phyloP scores from a whole-genome alignment of 2,329 filamentous ascomycete species.

The Colletotrichum nymphaeae region DNA sequence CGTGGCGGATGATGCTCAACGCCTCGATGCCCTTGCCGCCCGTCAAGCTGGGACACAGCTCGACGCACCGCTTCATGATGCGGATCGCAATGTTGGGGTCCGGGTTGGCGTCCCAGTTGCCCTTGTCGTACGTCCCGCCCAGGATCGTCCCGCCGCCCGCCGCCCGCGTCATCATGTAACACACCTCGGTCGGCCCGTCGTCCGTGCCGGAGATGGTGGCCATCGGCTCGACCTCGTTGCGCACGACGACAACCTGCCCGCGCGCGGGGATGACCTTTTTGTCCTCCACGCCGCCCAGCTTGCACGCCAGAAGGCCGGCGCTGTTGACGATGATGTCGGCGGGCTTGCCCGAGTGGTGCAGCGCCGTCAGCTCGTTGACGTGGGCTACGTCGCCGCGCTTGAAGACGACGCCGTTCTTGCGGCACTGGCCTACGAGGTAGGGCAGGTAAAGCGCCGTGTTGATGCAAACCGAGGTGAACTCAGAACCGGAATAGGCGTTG shows the following conservation, averaged over 20 bases:
- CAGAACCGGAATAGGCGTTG: conserved; percentile 67
- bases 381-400: conserved; percentile 65
- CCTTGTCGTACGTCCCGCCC: conserved; percentile 85
- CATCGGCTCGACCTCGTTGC: conserved; percentile 82
- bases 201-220: conserved; percentile 76
- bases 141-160: conserved; percentile 84
- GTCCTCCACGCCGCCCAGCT: conserved; percentile 76
- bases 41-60: conserved; percentile 72
- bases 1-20: conserved; percentile 82
- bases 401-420: conserved; percentile 68
- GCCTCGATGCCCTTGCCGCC: conserved; percentile 76
- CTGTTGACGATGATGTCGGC: conserved; percentile 77
- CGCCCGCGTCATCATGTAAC: conserved; percentile 87
- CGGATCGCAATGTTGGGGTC: conserved; percentile 83
- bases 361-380: conserved; percentile 67
- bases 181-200: conserved; percentile 77
- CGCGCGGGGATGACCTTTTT: conserved; percentile 71
- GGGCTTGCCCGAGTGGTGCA: conserved; percentile 67
- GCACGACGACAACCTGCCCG: conserved; percentile 82
- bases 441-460: conserved; percentile 80
- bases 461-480: conserved; percentile 78
- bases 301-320: conserved; percentile 74
- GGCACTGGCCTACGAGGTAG: conserved; percentile 75
- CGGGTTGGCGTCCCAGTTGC: conserved; percentile 81
- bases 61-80: conserved; percentile 84